Evolutionary conservation across 2,329 filamentous ascomycete genomes (phyloP), one percentile per base, ranked within the genome.

Genomic region (Clarireedia homoeocarpa): DNA sequence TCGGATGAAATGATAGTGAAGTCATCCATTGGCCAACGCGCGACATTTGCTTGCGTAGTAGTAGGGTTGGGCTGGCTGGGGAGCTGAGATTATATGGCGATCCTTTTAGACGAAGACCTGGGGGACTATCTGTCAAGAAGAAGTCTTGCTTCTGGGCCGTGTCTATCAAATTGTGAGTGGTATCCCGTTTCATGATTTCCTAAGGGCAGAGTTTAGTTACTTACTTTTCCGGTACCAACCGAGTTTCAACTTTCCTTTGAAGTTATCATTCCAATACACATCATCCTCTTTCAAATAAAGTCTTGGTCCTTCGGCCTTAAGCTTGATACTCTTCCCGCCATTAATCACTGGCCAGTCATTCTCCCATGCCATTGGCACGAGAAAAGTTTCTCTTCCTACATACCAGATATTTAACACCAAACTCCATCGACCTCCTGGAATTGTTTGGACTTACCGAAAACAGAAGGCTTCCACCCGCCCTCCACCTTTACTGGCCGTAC

Each of bases 381-480:
- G 65, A 0, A 80, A 73, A 0, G 75, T 74, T 63, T 83, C 80
- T 9, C 80, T 70, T 1, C 79, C 79, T 78, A 81, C 79, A 0
- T 77, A 7, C 12, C 30, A 14, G 7, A 6, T 1, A 20, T 17
- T 38, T 12, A 34, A 9, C n/a, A 15, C 10, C 4, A 10, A 26
- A 27, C 4, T 7, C 15, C 15, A 6, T 6, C n/a, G 6, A 76
- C 60, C 76, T 79, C 20, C 58, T 27, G 64, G 59, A 67, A 77
- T 15, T 67, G 67, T 74, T 71, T 9, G 3, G 0, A 74, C 76
- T 15, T 70, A 48, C 51, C 51, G 15, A 53, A 53, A 39, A 53
- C 4, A 20, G 51, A 53, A 39, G 51, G 26, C 27, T 48, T 53
- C 27, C 17, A 24, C 23, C 42, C n/a, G n/a, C 46, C 42, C 17